Conservation (phyloP, 78 protist species). For the Cavenderia fasciculata region DNA sequence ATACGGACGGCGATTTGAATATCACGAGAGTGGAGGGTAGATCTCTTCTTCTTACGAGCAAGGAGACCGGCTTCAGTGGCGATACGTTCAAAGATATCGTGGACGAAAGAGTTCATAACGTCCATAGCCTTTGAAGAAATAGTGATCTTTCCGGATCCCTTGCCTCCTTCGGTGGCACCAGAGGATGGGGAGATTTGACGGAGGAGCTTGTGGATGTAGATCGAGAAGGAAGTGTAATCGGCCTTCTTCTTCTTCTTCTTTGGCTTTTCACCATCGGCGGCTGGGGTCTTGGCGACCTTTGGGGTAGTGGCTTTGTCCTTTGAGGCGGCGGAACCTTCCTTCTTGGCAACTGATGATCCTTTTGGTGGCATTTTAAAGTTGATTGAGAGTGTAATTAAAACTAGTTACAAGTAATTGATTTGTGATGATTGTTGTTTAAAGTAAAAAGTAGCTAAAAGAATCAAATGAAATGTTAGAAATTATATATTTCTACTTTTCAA, state of each 20-base stretch:
- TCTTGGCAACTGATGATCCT: too few species aligned
- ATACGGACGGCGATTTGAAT: conserved; percentile 95
- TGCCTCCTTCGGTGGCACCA: conserved; percentile 21
- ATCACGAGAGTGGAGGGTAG: conserved; percentile 89
- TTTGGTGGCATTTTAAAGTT: too few species aligned
- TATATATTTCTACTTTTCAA: too few species aligned
- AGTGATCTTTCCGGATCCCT: conserved; percentile 89
- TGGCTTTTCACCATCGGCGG: conserved; percentile 32
- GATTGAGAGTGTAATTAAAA: too few species aligned
- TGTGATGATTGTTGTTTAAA: too few species aligned
- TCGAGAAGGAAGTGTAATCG: conserved; percentile 73
- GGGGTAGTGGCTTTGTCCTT: conserved; percentile 1
- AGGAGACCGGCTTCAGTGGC: conserved; percentile 90
- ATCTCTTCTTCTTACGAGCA: conserved; percentile 87
- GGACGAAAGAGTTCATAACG: conserved; percentile 92
- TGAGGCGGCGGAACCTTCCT: background rate
- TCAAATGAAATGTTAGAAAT: too few species aligned
- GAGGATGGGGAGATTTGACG: conserved; percentile 81
- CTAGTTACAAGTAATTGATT: too few species aligned
- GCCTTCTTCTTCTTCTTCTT: conserved; percentile 61
- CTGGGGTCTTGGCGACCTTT: conserved; percentile 15
- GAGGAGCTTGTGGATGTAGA: conserved; percentile 90
- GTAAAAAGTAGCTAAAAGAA: too few species aligned
- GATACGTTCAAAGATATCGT: conserved; percentile 92
- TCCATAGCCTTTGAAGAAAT: conserved; percentile 90